Base-by-base conservation (phyloP, 2,329 filamentous ascomycete species). In the Botrytis medusae region DNA sequence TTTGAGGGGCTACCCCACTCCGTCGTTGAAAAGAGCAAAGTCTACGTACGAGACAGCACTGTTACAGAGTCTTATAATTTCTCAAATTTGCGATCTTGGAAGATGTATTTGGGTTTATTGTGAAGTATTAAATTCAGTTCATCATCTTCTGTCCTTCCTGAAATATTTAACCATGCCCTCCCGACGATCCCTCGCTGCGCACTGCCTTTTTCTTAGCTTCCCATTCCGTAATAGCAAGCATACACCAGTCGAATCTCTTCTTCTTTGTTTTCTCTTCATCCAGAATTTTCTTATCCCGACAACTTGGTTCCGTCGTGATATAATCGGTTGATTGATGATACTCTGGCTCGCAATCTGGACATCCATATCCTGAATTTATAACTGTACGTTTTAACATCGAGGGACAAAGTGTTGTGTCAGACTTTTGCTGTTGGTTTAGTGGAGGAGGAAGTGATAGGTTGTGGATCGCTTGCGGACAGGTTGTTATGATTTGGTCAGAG, bases 291-390 rank as follows among this genome's bases (percentile, higher is more conserved):
- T 40, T 25, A 32, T 57, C 20, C 69, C 22, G 42, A 14, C 10
- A 6, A 14, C 12, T n/a, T 57, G 16, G 32, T 32, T 25, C 20
- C 20, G n/a, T 42, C 42, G 34, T 20, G 18, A 46, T n/a, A 67
- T 44, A 42, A 54, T 65, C 60, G 14, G n/a, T 64, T n/a, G 46
- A 42, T 44, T 8, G 44, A 51, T 72, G 69, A 51, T 65, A 65
- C n/a, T 72, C 46, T 7, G 60, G 69, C 29, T 72, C 69, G 51
- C 69, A 72, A n/a, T 67, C 60, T 54, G 69, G 69, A n/a, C 69
- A 72, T 25, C 60, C 60, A 34, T 72, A 72, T 22, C 44, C 69
- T 34, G 44, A 37, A 72, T 72, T 72, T 32, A 72, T 64, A 4
- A 37, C n/a, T 34, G 60, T 67, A 20, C 46, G 69, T n/a, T 34